Base-by-base conservation (phyloP, 306 rosid species). In the Corylus heterophylla region DNA sequence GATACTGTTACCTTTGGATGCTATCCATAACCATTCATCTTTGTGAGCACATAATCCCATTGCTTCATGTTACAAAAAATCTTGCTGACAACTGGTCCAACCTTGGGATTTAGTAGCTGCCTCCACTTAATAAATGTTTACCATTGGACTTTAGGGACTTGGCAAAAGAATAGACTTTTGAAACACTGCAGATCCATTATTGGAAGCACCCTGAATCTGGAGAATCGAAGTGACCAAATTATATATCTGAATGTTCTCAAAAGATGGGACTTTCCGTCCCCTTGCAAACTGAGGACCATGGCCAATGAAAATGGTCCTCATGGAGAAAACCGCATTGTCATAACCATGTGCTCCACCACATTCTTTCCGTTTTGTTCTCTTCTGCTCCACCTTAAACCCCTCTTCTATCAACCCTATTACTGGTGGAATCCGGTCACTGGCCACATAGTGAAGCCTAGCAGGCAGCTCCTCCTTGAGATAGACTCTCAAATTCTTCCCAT, bases 291-390 rank as follows among this genome's bases (percentile, higher is more conserved):
- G 93, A 81, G 99, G 99, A 83, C 99, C 99, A 45, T 96, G 99
- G 31, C 91, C 99, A 52, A 96, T 76, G 78, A 96, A 96, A 63
- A 96, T 96, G 42, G 84, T 81, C 85, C 99, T 93, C 99, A 96
- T 96, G 76, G 99, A 96, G 83, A 96, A 96, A 20, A 96, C 16
- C 5, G 90, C 86, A 83, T 96, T 96, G 78, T 96, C 99, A 77
- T 96, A 96, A 52, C 99, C 99, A 69, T 96, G 99, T 0, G 98
- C 85, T 17, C 99, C 99, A 1, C 99, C 99, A 51, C 99, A 96
- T 77, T 96, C 99, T 63, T 81, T 82, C 77, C 72, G 80, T 49
- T 79, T 78, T 0, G 86, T 77, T 76, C 87, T 88, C 86, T 87
- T 90, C 78, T 84, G 87, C 89, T 93, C 98, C 27, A 96, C 93